Conservation (phyloP, 2,329 filamentous ascomycete genomes). For the Penicillium glabrum region DNA sequence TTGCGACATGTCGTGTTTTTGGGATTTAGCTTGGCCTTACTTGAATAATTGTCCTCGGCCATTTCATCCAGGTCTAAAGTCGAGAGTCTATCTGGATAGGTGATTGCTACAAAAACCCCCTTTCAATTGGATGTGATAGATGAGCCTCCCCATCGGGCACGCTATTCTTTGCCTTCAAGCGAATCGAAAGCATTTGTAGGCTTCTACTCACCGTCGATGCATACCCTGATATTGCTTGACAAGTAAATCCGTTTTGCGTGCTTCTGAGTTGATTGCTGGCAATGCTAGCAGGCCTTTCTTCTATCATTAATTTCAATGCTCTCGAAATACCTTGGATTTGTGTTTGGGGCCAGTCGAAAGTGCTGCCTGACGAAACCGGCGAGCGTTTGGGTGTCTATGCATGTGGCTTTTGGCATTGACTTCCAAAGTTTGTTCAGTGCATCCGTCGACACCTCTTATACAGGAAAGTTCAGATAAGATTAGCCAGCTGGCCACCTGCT, state of each 20-base stretch:
- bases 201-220: neutral
- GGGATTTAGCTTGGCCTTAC: too few relatives aligned
- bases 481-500: too few relatives aligned
- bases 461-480: too few relatives aligned
- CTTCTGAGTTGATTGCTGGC: neutral
- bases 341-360: neutral
- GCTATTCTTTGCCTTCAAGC: neutral
- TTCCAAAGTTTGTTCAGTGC: too few relatives aligned
- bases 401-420: too few relatives aligned
- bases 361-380: neutral
- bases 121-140: neutral
- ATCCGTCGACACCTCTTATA: too few relatives aligned
- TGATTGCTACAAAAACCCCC: too few relatives aligned
- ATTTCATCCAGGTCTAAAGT: neutral
- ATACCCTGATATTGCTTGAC: neutral
- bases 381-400: too few relatives aligned
- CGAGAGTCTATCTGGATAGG: neutral
- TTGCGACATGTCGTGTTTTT: too few relatives aligned
- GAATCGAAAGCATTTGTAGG: neutral
- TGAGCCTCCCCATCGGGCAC: neutral
- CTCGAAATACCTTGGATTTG: neutral
- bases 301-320: neutral
- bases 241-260: neutral
- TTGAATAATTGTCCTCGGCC: too few relatives aligned
- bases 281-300: neutral